Evolutionary conservation across 2,329 filamentous ascomycete genomes (phyloP).

Genomic region (Diaporthe citri): DNA sequence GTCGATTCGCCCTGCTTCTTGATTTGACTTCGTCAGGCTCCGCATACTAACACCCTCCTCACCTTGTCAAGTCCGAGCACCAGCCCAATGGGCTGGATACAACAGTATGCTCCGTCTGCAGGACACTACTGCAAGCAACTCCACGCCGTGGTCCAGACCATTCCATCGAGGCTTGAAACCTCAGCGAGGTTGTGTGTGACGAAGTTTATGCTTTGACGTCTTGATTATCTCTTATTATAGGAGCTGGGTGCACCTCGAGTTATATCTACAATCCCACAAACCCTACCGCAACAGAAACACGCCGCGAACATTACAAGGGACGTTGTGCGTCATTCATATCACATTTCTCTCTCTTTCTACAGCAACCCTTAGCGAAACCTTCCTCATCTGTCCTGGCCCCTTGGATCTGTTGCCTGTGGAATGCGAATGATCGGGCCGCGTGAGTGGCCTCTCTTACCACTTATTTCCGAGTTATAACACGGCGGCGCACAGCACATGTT

Average conservation of each 20-base stretch:
- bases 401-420: background rate
- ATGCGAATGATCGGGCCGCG: background rate
- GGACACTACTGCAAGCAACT: conserved; percentile 28
- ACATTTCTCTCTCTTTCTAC: background rate
- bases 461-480: background rate
- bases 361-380: background rate
- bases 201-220: conserved; percentile 10
- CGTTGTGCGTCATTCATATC: conserved; percentile 7
- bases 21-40: conserved; percentile 19
- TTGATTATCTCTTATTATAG: conserved; percentile 13
- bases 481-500: background rate
- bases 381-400: background rate
- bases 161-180: conserved; percentile 23
- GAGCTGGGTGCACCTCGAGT: background rate
- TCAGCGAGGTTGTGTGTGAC: conserved; percentile 14
- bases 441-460: background rate
- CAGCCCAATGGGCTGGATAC: conserved; percentile 30
- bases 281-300: conserved; percentile 10
- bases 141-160: conserved; percentile 21
- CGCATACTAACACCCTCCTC: background rate
- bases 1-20: background rate
- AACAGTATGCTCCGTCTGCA: conserved; percentile 24
- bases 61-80: conserved; percentile 6
- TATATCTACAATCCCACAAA: conserved; percentile 4
- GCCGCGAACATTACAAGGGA: background rate